phyloP scores from a whole-genome alignment of 2,329 filamentous ascomycete genomes.

The Ceratocystis cacaofunesta region DNA sequence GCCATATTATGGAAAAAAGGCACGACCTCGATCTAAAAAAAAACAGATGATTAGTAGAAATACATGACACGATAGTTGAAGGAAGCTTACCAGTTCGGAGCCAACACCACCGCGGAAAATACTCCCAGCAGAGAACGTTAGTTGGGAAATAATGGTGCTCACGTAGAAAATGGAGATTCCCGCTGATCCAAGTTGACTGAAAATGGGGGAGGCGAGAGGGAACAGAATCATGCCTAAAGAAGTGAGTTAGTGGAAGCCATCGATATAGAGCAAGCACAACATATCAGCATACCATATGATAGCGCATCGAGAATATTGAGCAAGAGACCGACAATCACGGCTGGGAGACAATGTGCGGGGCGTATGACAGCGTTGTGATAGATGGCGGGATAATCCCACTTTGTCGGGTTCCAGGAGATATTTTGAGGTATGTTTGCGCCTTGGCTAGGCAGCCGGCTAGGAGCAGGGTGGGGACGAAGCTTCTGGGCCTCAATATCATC shows the following conservation, averaged over 20 bases:
- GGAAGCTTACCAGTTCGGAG: slow-evolving; percentile 61
- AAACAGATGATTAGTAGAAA: background rate
- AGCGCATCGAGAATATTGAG: slow-evolving; percentile 89
- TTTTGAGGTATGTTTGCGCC: background rate
- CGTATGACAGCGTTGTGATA: slow-evolving; percentile 49
- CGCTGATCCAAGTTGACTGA: slow-evolving; percentile 72
- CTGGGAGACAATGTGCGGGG: slow-evolving; percentile 60
- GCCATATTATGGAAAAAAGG: slow-evolving; percentile 99
- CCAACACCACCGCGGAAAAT: slow-evolving; percentile 83
- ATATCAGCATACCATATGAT: slow-evolving; percentile 55
- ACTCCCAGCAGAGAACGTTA: slow-evolving; percentile 77
- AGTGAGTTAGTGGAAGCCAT: background rate
- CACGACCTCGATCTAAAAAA: slow-evolving; percentile 70
- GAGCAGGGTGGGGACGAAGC: background rate
- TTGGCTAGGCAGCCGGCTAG: slow-evolving; percentile 4
- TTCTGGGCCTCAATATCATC: slow-evolving; percentile 5
- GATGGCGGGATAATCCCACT: slow-evolving; percentile 54
- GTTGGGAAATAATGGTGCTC: slow-evolving; percentile 84
- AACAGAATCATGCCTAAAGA: slow-evolving; percentile 74
- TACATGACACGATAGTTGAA: background rate
- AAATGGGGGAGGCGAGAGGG: slow-evolving; percentile 73
- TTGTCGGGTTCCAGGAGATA: slow-evolving; percentile 41
- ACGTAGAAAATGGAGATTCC: slow-evolving; percentile 99
- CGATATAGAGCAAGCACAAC: background rate
- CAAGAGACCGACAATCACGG: slow-evolving; percentile 74